A percentile compares a stretch with the other conserved stretches of the same genome.
Conservation (phyloP, 2,329 filamentous ascomycete species). For the Lojkania enalia region DNA sequence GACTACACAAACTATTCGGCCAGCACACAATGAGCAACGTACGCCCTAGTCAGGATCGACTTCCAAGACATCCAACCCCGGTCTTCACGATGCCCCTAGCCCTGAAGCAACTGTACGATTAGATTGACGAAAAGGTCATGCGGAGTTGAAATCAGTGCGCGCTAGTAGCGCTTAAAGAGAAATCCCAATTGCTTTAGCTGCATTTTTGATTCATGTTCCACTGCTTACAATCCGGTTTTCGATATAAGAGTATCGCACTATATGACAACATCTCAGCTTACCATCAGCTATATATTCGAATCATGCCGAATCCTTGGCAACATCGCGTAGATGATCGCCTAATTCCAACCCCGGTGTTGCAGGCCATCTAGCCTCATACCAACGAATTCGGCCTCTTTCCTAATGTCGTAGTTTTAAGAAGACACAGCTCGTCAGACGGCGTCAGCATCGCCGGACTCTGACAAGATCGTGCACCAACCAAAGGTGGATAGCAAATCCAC, state of each 20-base stretch:
- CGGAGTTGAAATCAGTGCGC: conserved; percentile 12
- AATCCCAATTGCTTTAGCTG: conserved; percentile 4
- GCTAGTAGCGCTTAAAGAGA: conserved; percentile 11
- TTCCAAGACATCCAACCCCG: conserved; percentile 5
- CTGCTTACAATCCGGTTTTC: no score
- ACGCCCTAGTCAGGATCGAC: no score
- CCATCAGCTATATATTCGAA: background rate
- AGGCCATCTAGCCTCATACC: background rate
- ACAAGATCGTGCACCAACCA: no score
- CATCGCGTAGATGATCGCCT: conserved; percentile 8
- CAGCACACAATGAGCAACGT: no score
- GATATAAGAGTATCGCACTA: no score
- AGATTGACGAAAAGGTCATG: conserved; percentile 3
- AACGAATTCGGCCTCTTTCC: no score
- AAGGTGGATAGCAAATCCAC: no score
- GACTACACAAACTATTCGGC: no score
- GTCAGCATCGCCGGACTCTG: no score
- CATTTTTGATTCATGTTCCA: no score
- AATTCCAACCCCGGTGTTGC: conserved; percentile 12
- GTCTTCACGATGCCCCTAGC: background rate
- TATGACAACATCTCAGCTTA: conserved; percentile 10
- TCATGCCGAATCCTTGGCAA: background rate
- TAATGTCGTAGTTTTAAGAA: no score
- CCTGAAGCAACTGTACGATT: conserved; percentile 3
- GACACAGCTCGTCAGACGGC: no score